Conservation (phyloP, 2,329 filamentous ascomycete genomes). For the Colletotrichum tabaci region DNA sequence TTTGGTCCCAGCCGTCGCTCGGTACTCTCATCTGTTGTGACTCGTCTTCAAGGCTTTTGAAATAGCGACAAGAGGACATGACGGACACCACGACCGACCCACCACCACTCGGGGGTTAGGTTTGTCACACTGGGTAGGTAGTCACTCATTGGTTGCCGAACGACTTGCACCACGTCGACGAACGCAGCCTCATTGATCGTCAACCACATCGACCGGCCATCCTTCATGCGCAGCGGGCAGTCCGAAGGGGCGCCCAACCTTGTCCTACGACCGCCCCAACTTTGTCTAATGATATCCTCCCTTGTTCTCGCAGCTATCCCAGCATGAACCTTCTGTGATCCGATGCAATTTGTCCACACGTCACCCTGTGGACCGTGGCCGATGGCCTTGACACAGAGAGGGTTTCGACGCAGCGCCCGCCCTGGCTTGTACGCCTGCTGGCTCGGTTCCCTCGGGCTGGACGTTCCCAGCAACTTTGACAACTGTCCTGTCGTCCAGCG, state of each 20-base stretch:
- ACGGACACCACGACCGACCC: slow-evolving; percentile 10
- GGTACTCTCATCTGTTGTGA: background rate
- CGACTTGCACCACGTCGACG: slow-evolving; percentile 8
- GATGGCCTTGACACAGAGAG: slow-evolving; percentile 33
- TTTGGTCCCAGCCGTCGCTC: slow-evolving; percentile 3
- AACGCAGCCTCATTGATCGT: slow-evolving; percentile 29
- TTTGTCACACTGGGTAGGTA: background rate
- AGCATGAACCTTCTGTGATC: slow-evolving; percentile 30
- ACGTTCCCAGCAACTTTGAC: slow-evolving; percentile 7
- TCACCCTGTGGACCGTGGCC: slow-evolving; percentile 31
- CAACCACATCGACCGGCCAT: slow-evolving; percentile 15
- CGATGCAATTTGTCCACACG: slow-evolving; percentile 20
- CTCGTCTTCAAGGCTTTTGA: background rate
- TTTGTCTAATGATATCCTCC: slow-evolving; percentile 22
- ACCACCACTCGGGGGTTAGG: background rate
- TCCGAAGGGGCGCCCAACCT: slow-evolving; percentile 8
- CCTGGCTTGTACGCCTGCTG: slow-evolving; percentile 8
- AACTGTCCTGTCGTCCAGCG: background rate
- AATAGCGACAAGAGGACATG: background rate
- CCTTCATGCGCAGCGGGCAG: slow-evolving; percentile 16
- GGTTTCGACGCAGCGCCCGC: slow-evolving; percentile 35
- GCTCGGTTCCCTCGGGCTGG: slow-evolving; percentile 10
- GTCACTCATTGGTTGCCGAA: background rate
- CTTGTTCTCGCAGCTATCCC: slow-evolving; percentile 28
- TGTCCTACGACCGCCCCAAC: slow-evolving; percentile 12